These are phyloP conservation scores for Auricularia auricula-judae DNA, from an alignment of 768 basidiomycete species.

Conservation along the genomic window DNA sequence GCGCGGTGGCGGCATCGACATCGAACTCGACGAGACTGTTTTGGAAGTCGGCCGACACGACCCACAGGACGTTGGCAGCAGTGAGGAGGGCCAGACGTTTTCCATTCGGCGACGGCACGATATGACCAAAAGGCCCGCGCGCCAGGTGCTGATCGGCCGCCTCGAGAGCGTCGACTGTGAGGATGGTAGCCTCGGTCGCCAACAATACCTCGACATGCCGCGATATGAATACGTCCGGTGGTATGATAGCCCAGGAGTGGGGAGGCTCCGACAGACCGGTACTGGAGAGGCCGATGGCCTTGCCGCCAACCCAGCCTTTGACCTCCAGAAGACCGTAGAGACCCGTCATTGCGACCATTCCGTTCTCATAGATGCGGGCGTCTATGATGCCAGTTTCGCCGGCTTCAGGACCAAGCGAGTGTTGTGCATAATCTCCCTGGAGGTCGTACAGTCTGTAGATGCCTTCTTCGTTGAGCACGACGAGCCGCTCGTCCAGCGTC, in stretches of 20 bases:
- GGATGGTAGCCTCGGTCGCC: constrained; percentile 68
- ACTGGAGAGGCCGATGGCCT: constrained; percentile 58
- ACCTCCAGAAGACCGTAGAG: constrained; percentile 68
- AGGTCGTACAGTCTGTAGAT: constrained; percentile 83
- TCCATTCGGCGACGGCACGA: constrained; percentile 88
- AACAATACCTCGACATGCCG: constrained; percentile 85
- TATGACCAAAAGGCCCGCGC: constrained; percentile 78
- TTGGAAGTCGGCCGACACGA: constrained; percentile 91
- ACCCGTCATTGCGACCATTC: constrained; percentile 76
- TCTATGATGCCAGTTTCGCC: constrained; percentile 75
- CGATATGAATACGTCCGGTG: constrained; percentile 80
- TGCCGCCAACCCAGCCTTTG: constrained; percentile 76
- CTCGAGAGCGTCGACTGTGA: constrained; percentile 83
- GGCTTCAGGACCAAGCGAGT: constrained; percentile 74
- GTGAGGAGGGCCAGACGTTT: constrained; percentile 83
- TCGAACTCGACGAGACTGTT: constrained; percentile 82
- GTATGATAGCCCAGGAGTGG: constrained; percentile 77
- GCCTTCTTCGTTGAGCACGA: constrained; percentile 86
- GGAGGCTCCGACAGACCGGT: constrained; percentile 70
- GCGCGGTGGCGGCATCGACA: constrained; percentile 35
- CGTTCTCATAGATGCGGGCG: constrained; percentile 76
- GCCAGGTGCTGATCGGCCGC: constrained; percentile 78
- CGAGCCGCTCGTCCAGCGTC: constrained; percentile 72
- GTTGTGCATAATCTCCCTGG: constrained; percentile 75
- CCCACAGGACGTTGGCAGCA: constrained; percentile 65